Evolutionary conservation across 2,329 filamentous ascomycete genomes (phyloP).

Genomic region (Arthrobotrys pseudoclavata): DNA sequence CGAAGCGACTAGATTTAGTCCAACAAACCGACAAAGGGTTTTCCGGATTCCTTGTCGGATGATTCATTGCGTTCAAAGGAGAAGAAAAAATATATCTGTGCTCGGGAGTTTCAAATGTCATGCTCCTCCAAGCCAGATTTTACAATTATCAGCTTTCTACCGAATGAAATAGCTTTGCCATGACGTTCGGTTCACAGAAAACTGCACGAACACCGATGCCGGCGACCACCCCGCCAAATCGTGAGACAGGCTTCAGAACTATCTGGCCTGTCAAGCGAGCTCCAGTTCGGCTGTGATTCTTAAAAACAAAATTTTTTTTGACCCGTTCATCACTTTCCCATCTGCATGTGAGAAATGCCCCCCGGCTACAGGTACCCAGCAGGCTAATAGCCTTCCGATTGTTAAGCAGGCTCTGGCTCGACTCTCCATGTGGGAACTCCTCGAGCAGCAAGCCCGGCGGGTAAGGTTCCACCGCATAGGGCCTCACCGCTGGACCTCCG

Average conservation of each 20-base stretch:
- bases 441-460: slow-evolving; percentile 45
- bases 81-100: not conserved
- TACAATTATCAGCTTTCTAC: slow-evolving; percentile 7
- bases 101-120: slow-evolving; percentile 17
- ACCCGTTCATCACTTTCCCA: slow-evolving; percentile 11
- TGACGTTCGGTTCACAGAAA: slow-evolving; percentile 21
- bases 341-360: slow-evolving; percentile 42
- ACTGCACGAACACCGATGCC: slow-evolving; percentile 56
- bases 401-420: slow-evolving; percentile 43
- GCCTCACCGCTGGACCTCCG: slow-evolving; percentile 43
- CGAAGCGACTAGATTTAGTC: slow-evolving; percentile 1
- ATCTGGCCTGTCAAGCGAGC: slow-evolving; percentile 36
- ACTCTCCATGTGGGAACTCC: slow-evolving; percentile 43
- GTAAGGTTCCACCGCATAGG: slow-evolving; percentile 60
- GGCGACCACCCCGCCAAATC: slow-evolving; percentile 56
- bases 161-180: slow-evolving; percentile 3
- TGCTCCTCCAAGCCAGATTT: slow-evolving; percentile 5
- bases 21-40: slow-evolving; percentile 29
- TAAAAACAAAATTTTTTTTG: slow-evolving; percentile 8
- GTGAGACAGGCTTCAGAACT: slow-evolving; percentile 8
- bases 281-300: slow-evolving; percentile 14
- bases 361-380: slow-evolving; percentile 26
- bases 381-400: slow-evolving; percentile 47
- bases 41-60: slow-evolving; percentile 12
- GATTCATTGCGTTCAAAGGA: not conserved